Conservation (phyloP, 495 filamentous ascomycete species). For the Aspergillus bridgeri region DNA sequence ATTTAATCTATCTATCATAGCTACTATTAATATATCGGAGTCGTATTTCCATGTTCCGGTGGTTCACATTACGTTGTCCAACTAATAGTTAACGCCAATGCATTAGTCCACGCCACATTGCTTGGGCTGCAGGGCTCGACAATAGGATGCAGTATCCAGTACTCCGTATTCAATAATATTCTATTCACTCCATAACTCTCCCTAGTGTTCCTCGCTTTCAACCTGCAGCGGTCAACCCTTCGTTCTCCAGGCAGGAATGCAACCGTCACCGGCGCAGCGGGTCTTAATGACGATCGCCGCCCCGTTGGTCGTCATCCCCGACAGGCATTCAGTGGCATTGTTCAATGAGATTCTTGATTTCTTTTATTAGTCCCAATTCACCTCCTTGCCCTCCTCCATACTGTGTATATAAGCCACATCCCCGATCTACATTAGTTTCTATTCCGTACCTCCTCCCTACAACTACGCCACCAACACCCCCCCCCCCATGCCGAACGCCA, state of each 20-base stretch:
- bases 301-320: not conserved
- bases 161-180: too few species aligned
- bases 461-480: constrained; percentile 4
- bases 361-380: not conserved
- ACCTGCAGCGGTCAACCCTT: too few species aligned
- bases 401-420: too few species aligned
- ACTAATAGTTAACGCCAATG: constrained; percentile 5
- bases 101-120: constrained; percentile 16
- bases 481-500: not conserved
- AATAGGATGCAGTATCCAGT: too few species aligned
- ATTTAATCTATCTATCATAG: not conserved
- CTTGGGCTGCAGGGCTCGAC: constrained; percentile 1
- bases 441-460: not conserved
- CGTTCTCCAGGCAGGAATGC: too few species aligned
- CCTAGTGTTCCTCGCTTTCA: too few species aligned
- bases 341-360: not conserved
- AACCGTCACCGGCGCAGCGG: not conserved
- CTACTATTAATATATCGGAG: too few species aligned
- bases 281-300: not conserved
- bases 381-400: too few species aligned
- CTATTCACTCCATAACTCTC: too few species aligned
- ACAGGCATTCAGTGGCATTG: too few species aligned
- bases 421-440: too few species aligned
- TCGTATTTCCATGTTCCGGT: too few species aligned
- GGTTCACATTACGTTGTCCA: not conserved